Conservation (phyloP, 306 rosid genomes). For the Inga laurina region DNA sequence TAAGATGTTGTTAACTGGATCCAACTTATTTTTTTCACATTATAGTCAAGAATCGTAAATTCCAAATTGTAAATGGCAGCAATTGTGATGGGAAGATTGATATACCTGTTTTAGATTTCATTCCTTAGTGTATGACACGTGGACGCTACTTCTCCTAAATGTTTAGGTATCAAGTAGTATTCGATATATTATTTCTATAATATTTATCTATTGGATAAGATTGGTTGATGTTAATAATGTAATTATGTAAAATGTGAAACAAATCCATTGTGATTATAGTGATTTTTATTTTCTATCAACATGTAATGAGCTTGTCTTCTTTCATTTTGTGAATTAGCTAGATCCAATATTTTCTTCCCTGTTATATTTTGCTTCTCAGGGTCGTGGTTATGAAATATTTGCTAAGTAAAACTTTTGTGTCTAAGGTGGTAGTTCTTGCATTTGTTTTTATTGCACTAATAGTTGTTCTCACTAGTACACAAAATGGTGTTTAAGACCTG, state of each 20-base stretch:
- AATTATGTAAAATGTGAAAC: background rate
- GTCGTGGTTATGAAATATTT: background rate
- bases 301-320: background rate
- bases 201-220: background rate
- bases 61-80: background rate
- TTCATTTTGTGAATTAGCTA: background rate
- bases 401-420: background rate
- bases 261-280: background rate
- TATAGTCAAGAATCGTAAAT: background rate
- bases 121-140: background rate
- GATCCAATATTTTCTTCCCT: slow-evolving; percentile 19
- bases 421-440: background rate
- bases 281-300: background rate
- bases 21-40: background rate
- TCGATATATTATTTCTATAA: background rate
- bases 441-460: background rate
- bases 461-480: background rate
- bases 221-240: background rate
- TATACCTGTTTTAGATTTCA: background rate
- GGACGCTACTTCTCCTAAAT: background rate
- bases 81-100: background rate
- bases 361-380: background rate
- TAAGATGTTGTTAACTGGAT: background rate
- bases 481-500: too few species aligned
- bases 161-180: background rate